These are phyloP conservation scores for Beauveria sp. DNA, from an alignment of 2,329 filamentous ascomycete species.

Conservation along the genomic window DNA sequence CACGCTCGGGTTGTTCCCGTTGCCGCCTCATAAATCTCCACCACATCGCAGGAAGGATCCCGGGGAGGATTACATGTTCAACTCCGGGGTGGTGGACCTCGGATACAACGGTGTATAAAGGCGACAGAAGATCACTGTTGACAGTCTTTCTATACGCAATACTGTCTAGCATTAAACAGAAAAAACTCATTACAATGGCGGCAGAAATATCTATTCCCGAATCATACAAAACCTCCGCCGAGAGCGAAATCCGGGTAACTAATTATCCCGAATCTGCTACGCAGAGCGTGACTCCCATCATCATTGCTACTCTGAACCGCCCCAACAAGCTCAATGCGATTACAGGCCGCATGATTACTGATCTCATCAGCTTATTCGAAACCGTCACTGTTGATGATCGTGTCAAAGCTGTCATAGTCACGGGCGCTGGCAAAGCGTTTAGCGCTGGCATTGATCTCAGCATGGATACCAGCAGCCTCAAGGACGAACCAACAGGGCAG, in stretches of 20 bases:
- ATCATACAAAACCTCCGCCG: not conserved
- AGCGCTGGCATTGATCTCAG: slow-evolving; percentile 55
- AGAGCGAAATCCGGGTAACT: slow-evolving; percentile 4
- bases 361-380: slow-evolving; percentile 36
- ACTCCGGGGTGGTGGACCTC: not conserved
- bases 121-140: not conserved
- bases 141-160: not conserved
- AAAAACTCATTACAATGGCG: not conserved
- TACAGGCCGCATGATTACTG: slow-evolving; percentile 33
- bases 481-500: not conserved
- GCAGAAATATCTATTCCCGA: not conserved
- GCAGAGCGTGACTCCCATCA: slow-evolving; percentile 23
- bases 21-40: not conserved
- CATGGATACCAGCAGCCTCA: slow-evolving; percentile 1
- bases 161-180: not conserved
- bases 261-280: slow-evolving; percentile 1
- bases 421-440: slow-evolving; percentile 52
- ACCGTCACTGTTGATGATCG: slow-evolving; percentile 50
- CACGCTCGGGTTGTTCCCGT: too few species aligned
- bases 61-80: not conserved
- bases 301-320: slow-evolving; percentile 45
- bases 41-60: not conserved
- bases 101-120: not conserved
- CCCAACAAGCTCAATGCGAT: slow-evolving; percentile 48
- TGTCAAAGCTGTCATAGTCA: slow-evolving; percentile 51